Conservation (phyloP, 108 stramenopile species). For the Skeletonema tropicum region DNA sequence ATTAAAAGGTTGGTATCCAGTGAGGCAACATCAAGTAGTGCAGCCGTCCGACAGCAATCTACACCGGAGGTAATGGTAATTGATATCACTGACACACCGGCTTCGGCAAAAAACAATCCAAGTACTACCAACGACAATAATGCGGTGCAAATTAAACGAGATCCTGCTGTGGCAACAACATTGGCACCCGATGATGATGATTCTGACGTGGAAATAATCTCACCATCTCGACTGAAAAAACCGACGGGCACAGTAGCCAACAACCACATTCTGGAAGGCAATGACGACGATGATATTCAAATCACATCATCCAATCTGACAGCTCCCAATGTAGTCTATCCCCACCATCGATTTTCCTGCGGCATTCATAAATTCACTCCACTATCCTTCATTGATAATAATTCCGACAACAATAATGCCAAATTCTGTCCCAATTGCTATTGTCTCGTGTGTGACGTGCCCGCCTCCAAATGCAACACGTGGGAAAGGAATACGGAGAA, state of each 20-base stretch:
- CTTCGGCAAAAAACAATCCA: background rate
- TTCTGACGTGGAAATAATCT: background rate
- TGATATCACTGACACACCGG: background rate
- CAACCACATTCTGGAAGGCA: background rate
- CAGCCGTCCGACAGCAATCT: too few species aligned
- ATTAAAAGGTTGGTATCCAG: too few species aligned
- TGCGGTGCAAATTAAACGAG: background rate
- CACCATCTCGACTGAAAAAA: constrained; percentile 1
- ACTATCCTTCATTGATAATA: constrained; percentile 1
- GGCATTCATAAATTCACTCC: constrained; percentile 45
- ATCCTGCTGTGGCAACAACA: background rate
- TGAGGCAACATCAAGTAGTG: too few species aligned
- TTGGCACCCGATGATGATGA: background rate
- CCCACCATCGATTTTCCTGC: constrained; percentile 57
- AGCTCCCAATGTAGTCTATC: constrained; percentile 68
- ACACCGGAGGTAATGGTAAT: background rate
- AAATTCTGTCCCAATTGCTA: constrained; percentile 71
- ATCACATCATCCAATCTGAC: constrained; percentile 46
- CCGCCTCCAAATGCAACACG: constrained; percentile 41
- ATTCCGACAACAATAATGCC: constrained; percentile 11
- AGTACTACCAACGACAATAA: background rate
- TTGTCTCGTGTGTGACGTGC: constrained; percentile 66
- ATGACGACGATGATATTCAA: constrained; percentile 34
- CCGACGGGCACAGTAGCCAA: background rate
- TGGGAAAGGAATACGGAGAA: constrained; percentile 46